Percentiles rank a stretch among this genome's conserved stretches.
These are phyloP conservation scores for Azolla pinnata DNA, from an alignment of 75 land plant genomes.

Conservation along the genomic window DNA sequence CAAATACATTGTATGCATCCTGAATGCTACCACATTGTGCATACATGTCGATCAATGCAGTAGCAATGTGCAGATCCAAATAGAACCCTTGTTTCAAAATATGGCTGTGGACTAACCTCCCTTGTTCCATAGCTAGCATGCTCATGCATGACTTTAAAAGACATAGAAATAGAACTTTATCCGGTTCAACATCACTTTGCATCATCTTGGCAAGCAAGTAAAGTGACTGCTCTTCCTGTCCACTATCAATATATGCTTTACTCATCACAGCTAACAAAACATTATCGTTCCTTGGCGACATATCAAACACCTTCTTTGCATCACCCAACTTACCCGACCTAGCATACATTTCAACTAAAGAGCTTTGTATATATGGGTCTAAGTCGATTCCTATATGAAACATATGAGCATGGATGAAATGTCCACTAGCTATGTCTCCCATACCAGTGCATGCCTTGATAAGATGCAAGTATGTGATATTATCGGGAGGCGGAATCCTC, in stretches of 20 bases:
- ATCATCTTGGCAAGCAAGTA: neutral
- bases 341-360: conserved; percentile 17
- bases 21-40: conserved; percentile 18
- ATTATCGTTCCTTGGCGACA: conserved; percentile 1
- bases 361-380: conserved; percentile 3
- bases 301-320: conserved; percentile 18
- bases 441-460: conserved; percentile 3
- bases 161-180: conserved; percentile 41
- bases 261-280: neutral
- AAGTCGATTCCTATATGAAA: neutral
- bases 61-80: conserved; percentile 36
- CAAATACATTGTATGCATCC: conserved; percentile 38
- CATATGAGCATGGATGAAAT: neutral
- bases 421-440: neutral
- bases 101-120: conserved; percentile 30
- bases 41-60: conserved; percentile 47
- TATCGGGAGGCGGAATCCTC: conserved; percentile 13
- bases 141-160: conserved; percentile 32
- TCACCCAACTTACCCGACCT: conserved; percentile 17
- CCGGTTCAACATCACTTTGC: neutral
- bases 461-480: neutral
- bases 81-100: conserved; percentile 28
- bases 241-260: neutral
- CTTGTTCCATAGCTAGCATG: conserved; percentile 3
- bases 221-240: neutral